These are phyloP conservation scores for Ligustrum vulgare DNA, from an alignment of 257 asterid genomes.

Conservation along the genomic window DNA sequence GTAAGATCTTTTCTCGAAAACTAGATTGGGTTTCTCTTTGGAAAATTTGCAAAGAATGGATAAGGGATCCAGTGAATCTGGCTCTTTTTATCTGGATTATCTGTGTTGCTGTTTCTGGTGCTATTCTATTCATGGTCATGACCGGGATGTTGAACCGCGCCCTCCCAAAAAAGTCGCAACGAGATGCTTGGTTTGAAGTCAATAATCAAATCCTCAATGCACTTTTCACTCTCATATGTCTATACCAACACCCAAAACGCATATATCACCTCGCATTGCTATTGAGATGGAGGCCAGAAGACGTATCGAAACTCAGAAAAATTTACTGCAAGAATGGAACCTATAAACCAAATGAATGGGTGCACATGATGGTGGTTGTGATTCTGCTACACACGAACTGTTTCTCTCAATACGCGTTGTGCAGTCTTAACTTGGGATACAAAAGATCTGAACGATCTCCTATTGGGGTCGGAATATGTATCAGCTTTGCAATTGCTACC, in stretches of 20 bases:
- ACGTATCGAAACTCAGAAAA: constrained; percentile 62
- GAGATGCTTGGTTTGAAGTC: constrained; percentile 86
- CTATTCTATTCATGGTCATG: constrained; percentile 86
- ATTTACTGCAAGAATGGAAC: constrained; percentile 67
- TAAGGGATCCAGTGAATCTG: constrained; percentile 65
- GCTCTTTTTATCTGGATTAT: constrained; percentile 78
- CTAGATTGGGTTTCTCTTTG: constrained; percentile 54
- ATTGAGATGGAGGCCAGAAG: constrained; percentile 59
- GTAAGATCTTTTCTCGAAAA: constrained; percentile 49
- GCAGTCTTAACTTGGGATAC: constrained; percentile 78
- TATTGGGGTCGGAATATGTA: constrained; percentile 67
- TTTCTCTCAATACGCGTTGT: constrained; percentile 74
- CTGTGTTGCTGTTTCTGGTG: constrained; percentile 80
- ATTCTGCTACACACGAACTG: constrained; percentile 63
- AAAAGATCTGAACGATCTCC: constrained; percentile 68
- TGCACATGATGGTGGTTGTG: constrained; percentile 83
- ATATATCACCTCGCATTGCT: constrained; percentile 65
- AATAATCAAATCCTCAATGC: constrained; percentile 91
- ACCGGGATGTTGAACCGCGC: constrained; percentile 80
- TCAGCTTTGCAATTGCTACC: constrained; percentile 71
- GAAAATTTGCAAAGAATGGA: constrained; percentile 66
- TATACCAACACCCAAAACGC: constrained; percentile 79
- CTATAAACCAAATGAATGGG: constrained; percentile 82
- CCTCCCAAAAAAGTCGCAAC: constrained; percentile 63
- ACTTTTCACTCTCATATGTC: constrained; percentile 80